phyloP scores from a whole-genome alignment of 768 basidiomycete genomes.

The Hericium rajendrae region DNA sequence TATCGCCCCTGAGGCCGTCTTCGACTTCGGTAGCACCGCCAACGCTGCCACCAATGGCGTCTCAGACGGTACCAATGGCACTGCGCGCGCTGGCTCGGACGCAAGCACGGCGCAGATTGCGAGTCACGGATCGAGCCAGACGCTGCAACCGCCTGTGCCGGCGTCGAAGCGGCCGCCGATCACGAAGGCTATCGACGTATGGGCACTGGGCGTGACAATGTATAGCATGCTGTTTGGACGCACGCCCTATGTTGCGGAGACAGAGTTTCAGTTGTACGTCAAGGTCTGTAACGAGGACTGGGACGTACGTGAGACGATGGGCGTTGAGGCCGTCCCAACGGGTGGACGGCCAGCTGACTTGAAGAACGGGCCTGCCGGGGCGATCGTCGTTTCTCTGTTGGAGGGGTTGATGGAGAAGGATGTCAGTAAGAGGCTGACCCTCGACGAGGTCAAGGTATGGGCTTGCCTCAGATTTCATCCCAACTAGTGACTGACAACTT shows the following conservation, averaged over 20 bases:
- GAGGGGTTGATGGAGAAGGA: constrained; percentile 77
- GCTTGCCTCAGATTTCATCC: not conserved
- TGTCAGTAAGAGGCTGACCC: constrained; percentile 56
- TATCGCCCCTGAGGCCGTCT: constrained; percentile 91
- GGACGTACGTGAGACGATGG: constrained; percentile 58
- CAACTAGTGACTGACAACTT: not conserved
- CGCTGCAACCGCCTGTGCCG: constrained; percentile 20
- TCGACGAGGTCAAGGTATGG: constrained; percentile 73
- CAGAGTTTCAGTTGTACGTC: constrained; percentile 71
- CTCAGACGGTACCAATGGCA: constrained; percentile 1
- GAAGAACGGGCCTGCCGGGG: constrained; percentile 31
- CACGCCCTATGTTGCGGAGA: constrained; percentile 65
- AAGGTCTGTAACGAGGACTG: constrained; percentile 75
- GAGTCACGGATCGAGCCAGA: constrained; percentile 25
- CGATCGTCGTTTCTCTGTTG: constrained; percentile 61
- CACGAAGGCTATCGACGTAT: constrained; percentile 92
- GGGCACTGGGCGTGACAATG: constrained; percentile 94
- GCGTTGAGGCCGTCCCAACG: constrained; percentile 53
- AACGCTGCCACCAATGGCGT: not conserved
- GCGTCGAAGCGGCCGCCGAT: constrained; percentile 40
- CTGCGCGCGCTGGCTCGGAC: constrained; percentile 20
- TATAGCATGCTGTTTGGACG: constrained; percentile 89
- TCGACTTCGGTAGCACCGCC: constrained; percentile 32
- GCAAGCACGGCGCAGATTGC: constrained; percentile 16
- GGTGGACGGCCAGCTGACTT: constrained; percentile 45